Evolutionary conservation across 2,329 filamentous ascomycete species (phyloP).

Genomic region (Coniochaeta ligniaria): DNA sequence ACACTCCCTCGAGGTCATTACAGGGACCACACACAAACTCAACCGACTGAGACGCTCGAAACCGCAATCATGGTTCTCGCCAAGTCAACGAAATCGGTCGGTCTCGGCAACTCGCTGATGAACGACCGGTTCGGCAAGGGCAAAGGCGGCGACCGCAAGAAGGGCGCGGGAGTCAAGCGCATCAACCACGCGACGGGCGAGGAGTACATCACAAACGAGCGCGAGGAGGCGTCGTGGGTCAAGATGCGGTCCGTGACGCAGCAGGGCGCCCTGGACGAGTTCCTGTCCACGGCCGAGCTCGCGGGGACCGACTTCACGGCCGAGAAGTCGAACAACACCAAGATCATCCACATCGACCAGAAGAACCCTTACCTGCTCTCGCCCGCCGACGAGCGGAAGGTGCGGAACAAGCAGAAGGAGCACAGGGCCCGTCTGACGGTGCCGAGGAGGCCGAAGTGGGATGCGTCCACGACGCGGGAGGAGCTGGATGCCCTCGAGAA

Average conservation of each 20-base stretch:
- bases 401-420: slow-evolving; percentile 73
- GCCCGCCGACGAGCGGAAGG: slow-evolving; percentile 70
- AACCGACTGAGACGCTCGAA: not conserved
- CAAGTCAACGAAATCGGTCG: slow-evolving; percentile 93
- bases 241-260: slow-evolving; percentile 99
- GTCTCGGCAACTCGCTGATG: slow-evolving; percentile 96
- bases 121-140: slow-evolving; percentile 96
- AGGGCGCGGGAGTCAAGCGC: slow-evolving; percentile 50
- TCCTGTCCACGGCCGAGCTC: slow-evolving; percentile 88
- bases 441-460: slow-evolving; percentile 83
- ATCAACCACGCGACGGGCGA: slow-evolving; percentile 77
- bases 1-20: not conserved
- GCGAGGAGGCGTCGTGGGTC: slow-evolving; percentile 89
- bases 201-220: slow-evolving; percentile 86
- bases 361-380: slow-evolving; percentile 92
- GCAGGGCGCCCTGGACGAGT: slow-evolving; percentile 93
- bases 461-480: slow-evolving; percentile 72
- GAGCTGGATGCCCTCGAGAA: slow-evolving; percentile 75
- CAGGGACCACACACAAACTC: not conserved
- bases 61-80: slow-evolving; percentile 49
- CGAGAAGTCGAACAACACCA: slow-evolving; percentile 98
- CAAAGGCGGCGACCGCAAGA: slow-evolving; percentile 77
- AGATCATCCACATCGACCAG: slow-evolving; percentile 95
- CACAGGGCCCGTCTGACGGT: slow-evolving; percentile 79
- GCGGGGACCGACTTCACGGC: slow-evolving; percentile 99